A percentile compares a stretch with the other conserved stretches of the same genome.
phyloP scores from a whole-genome alignment of 2,329 filamentous ascomycete species.

The Talaromyces sp. region DNA sequence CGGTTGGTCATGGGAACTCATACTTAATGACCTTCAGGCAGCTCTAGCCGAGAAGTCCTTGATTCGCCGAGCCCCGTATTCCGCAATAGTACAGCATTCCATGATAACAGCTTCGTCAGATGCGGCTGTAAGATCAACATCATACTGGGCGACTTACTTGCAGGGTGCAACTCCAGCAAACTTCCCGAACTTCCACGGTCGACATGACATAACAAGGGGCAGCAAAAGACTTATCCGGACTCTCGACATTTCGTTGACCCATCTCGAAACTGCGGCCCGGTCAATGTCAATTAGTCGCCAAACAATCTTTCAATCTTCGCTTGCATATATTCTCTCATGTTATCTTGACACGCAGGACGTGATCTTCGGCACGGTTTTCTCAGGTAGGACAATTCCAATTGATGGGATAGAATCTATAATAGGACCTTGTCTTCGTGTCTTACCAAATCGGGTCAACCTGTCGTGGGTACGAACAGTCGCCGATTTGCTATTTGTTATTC shows the following conservation, averaged over 20 bases:
- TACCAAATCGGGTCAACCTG: conserved; percentile 66
- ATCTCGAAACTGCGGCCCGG: conserved; percentile 36
- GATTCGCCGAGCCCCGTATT: conserved; percentile 54
- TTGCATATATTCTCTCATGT: conserved; percentile 60
- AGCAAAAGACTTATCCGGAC: conserved; percentile 25
- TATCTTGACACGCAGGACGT: conserved; percentile 63
- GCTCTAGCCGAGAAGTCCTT: conserved; percentile 40
- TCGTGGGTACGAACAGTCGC: conserved; percentile 46
- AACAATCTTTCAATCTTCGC: conserved; percentile 68
- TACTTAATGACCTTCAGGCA: conserved; percentile 60
- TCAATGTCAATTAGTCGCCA: conserved; percentile 56
- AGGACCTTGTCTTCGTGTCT: conserved; percentile 72
- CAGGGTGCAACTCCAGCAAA: conserved; percentile 49
- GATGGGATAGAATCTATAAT: conserved; percentile 65
- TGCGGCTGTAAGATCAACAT: conserved; percentile 41
- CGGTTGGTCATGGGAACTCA: conserved; percentile 82
- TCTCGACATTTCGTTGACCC: conserved; percentile 32
- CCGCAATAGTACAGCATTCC: conserved; percentile 53
- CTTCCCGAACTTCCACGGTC: conserved; percentile 56
- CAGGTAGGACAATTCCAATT: conserved; percentile 71
- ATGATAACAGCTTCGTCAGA: conserved; percentile 22
- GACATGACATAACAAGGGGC: conserved; percentile 22
- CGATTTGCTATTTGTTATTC: conserved; percentile 61
- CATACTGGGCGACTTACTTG: conserved; percentile 68
- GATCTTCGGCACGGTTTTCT: conserved; percentile 72